phyloP scores from a whole-genome alignment of 352 stramenopile species.

The Phytophthora rubi region DNA sequence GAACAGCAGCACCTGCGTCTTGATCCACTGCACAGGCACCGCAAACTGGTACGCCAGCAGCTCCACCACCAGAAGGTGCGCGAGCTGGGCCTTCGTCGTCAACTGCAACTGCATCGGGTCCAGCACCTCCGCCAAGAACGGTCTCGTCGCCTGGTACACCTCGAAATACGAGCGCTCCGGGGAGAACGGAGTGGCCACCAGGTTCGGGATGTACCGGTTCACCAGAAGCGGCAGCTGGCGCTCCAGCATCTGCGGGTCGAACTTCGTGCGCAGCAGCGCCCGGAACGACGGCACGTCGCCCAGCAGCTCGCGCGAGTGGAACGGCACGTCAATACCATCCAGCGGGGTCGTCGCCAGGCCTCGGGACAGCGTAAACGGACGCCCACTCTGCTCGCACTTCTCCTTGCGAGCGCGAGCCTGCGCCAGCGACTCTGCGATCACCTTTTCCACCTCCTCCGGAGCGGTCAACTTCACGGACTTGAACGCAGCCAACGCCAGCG shows the following conservation, averaged over 20 bases:
- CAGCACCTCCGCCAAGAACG: constrained; percentile 68
- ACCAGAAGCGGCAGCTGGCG: constrained; percentile 73
- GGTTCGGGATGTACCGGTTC: constrained; percentile 86
- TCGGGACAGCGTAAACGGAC: constrained; percentile 65
- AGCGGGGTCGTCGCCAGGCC: constrained; percentile 84
- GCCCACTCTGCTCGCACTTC: constrained; percentile 51
- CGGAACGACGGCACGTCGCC: constrained; percentile 82
- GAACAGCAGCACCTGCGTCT: constrained; percentile 85
- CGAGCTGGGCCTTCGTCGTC: constrained; percentile 70
- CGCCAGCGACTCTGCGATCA: constrained; percentile 64
- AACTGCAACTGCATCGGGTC: constrained; percentile 78
- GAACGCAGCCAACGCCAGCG: constrained; percentile 57
- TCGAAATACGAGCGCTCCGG: constrained; percentile 78
- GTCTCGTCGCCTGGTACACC: constrained; percentile 73
- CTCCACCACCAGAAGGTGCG: constrained; percentile 83
- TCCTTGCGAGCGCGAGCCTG: constrained; percentile 71
- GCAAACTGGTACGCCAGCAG: constrained; percentile 90
- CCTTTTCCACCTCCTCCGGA: constrained; percentile 47
- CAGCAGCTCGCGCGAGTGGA: constrained; percentile 87
- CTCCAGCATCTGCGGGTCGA: constrained; percentile 70
- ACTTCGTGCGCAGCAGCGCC: constrained; percentile 72
- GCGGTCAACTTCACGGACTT: constrained; percentile 57
- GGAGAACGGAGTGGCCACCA: constrained; percentile 82
- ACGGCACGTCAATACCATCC: constrained; percentile 87
- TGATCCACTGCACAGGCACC: constrained; percentile 90